Evolutionary conservation across 768 basidiomycete species (phyloP), one percentile per base, ranked within the genome.

Genomic region (Hygrocybe punicea): DNA sequence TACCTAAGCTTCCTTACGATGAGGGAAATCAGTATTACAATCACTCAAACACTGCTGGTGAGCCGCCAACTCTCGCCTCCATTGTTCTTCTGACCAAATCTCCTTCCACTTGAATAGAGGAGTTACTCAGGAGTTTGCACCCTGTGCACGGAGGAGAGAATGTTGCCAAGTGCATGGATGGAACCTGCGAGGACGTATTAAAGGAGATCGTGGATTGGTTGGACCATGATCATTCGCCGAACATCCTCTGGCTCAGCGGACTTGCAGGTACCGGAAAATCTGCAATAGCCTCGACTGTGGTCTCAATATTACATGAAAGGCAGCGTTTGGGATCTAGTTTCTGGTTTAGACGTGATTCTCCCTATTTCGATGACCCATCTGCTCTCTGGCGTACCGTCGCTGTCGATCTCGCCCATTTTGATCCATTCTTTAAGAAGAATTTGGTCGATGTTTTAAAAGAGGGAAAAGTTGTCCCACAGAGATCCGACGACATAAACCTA

Each of bases 371-470:
- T 21, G 42, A 56, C 49, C 55, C 55, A 9, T 13, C 29, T 6
- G 21, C 13, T 2, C 29, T 50, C 46, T 56, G 55, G 55, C 55
- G 55, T 24, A 56, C 55, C 3, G 55, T 56, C 16, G 48, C 55
- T 10, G 45, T 6, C 25, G 53, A 55, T 36, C 44, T 55, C 14
- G 53, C 53, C 6, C 42, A 19, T 3, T n/a, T n/a, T 24, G 24
- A 46, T 35, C 16, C 40, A 4, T 29, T 8, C 6, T 25, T 55
- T 4, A 16, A 11, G 16, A 34, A 17, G 19, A 49, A 4, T 17
- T 19, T 56, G 8, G 19, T 56, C 37, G 34, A 49, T 2, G 33
- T 47, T 42, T 21, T 56, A 11, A 23, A 23, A 7, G 2, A 21
- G 16, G 6, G 17, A 2, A 19, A 36, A 17, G 24, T 17, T 9